Evolutionary conservation across 2,329 filamentous ascomycete genomes (phyloP), one percentile per base, ranked within the genome.

Genomic region (Colletotrichum ledebouriae): DNA sequence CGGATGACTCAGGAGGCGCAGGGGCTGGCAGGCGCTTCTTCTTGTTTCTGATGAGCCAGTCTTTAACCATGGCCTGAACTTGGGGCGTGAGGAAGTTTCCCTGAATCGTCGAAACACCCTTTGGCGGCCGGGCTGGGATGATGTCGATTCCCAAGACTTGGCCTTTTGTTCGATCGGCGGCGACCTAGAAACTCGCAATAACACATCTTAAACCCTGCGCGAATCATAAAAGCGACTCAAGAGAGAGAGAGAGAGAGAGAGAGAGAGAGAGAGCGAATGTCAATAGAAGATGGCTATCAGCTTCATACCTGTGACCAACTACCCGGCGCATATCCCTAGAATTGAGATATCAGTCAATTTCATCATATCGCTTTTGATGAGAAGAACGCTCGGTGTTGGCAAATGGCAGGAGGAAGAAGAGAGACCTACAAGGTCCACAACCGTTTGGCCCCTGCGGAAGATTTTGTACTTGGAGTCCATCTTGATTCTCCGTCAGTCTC

Each of bases 91-190:
- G 83, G 72, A 99, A 98, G 77, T 99, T 93, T 55, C 97, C 96
- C 79, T 99, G 96, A 65, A 99, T 94, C 2, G 94, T 94, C 33
- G 93, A 94, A n/a, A 97, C 94, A 22, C 96, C 96, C 75, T 87
- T 89, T 0, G 96, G 96, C 5, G 97, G 95, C 77, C 95, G 92
- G 0, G 94, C 93, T 4, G 96, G 96, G 72, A 99, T 94, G 59
- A 99, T 87, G 78, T 99, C 96, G 74, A 99, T 95, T 11, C 96
- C 97, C 33, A 99, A 84, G 12, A 99, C 90, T 49, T 91, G 88
- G 9, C 94, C 94, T 69, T 87, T 85, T 4, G 93, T 97, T 59
- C 89, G 87, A 69, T 93, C 91, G 39, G 92, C 83, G 17, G 96
- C 96, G 41, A 98, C 94, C 89, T 97, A 75, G 39, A 29, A 29